These are phyloP conservation scores for Paecilomyces dactylethromorphus DNA, from an alignment of 2,329 filamentous ascomycete genomes.

Conservation along the genomic window DNA sequence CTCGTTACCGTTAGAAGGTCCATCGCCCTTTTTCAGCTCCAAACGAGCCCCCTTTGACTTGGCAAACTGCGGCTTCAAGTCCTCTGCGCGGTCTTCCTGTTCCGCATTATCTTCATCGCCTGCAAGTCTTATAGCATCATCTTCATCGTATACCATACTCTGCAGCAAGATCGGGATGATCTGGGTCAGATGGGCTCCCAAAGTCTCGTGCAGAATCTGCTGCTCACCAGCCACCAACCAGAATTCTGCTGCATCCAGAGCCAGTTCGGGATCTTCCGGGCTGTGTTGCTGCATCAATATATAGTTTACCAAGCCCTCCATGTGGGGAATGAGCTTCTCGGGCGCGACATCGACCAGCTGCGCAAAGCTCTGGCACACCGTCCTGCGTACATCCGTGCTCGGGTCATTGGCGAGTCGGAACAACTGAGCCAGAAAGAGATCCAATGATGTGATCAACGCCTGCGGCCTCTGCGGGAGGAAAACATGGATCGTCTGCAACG, in stretches of 20 bases:
- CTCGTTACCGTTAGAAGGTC: slow-evolving; percentile 32
- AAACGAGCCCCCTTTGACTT: slow-evolving; percentile 59
- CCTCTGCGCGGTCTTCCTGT: slow-evolving; percentile 79
- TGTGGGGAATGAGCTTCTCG: slow-evolving; percentile 83
- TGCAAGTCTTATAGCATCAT: slow-evolving; percentile 81
- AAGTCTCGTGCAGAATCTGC: slow-evolving; percentile 65
- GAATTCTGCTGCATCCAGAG: slow-evolving; percentile 92
- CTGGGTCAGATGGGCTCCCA: slow-evolving; percentile 71
- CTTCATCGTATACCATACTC: slow-evolving; percentile 94
- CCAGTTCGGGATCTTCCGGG: slow-evolving; percentile 75
- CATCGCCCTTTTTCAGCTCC: slow-evolving; percentile 44
- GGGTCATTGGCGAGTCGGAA: slow-evolving; percentile 74
- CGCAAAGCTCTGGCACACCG: slow-evolving; percentile 90
- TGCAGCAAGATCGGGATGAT: slow-evolving; percentile 87
- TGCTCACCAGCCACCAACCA: slow-evolving; percentile 94
- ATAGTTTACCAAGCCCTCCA: slow-evolving; percentile 83
- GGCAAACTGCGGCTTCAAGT: slow-evolving; percentile 89
- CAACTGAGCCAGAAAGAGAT: slow-evolving; percentile 73
- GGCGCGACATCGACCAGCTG: slow-evolving; percentile 85
- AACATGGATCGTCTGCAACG: slow-evolving; percentile 80
- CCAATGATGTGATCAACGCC: slow-evolving; percentile 72
- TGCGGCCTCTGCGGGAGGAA: slow-evolving; percentile 82
- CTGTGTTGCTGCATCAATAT: slow-evolving; percentile 84
- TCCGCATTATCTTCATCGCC: slow-evolving; percentile 85
- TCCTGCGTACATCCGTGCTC: slow-evolving; percentile 75